phyloP scores from a whole-genome alignment of 192 early-diverging fungal species.

The Coemansia sp. region DNA sequence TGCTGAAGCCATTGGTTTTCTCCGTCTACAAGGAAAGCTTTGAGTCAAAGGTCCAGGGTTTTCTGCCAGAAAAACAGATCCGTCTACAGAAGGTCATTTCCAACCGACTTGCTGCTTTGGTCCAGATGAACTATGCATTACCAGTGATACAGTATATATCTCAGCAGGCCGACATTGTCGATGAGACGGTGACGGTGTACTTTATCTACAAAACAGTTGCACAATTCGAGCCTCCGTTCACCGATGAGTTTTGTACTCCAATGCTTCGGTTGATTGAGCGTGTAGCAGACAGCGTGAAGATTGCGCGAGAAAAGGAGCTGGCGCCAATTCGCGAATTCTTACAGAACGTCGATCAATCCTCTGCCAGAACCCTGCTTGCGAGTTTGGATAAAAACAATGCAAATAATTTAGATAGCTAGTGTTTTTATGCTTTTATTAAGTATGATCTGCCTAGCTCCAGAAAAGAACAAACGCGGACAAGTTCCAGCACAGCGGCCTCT shows the following conservation, averaged over 20 bases:
- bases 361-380: conserved; percentile 16
- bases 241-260: conserved; percentile 24
- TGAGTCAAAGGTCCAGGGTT: conserved; percentile 54
- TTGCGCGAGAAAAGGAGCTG: conserved; percentile 27
- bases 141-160: conserved; percentile 67
- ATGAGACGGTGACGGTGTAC: conserved; percentile 69
- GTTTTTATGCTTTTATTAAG: no score
- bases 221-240: conserved; percentile 40
- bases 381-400: no score
- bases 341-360: conserved; percentile 18
- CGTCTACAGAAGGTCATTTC: conserved; percentile 65
- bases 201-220: conserved; percentile 55
- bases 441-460: not conserved
- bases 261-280: conserved; percentile 30
- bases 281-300: conserved; percentile 30
- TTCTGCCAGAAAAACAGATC: conserved; percentile 67
- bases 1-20: conserved; percentile 68
- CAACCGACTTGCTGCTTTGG: conserved; percentile 67
- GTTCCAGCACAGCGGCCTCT: no score
- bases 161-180: conserved; percentile 54
- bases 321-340: conserved; percentile 29
- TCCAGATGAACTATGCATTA: conserved; percentile 62
- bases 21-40: conserved; percentile 61
- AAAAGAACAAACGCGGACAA: not conserved
- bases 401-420: no score